A percentile compares a stretch with the other conserved stretches of the same genome.
Evolutionary conservation across 805 yeast species (phyloP).

Genomic region (Dipodascopsis tothii): DNA sequence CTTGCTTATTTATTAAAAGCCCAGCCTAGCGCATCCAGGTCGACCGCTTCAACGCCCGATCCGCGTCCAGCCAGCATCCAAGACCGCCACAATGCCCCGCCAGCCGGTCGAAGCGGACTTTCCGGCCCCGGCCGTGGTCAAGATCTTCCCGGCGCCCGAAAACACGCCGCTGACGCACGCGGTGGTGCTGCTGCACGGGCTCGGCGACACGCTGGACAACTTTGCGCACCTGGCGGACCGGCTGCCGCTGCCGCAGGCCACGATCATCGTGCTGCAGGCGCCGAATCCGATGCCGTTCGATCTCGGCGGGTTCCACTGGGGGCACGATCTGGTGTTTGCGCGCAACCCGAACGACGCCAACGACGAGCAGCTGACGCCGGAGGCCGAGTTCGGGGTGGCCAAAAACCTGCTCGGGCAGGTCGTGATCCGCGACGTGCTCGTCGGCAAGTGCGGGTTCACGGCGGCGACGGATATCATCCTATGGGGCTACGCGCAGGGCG

Average conservation of each 20-base stretch:
- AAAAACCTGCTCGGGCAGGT: conserved; percentile 1
- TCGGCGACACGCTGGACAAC: conserved; percentile 18
- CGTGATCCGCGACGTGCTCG: conserved; percentile 9
- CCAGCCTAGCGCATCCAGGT: too few relatives aligned
- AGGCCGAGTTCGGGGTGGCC: conserved; percentile 13
- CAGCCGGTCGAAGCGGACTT: conserved; percentile 12
- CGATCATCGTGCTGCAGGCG: conserved; percentile 17
- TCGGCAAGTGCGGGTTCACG: conserved; percentile 14
- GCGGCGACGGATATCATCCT: conserved; percentile 13
- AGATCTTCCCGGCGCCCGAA: conserved; percentile 12
- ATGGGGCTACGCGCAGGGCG: conserved; percentile 24
- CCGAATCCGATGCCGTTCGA: conserved; percentile 23
- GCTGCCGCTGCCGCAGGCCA: conserved; percentile 13
- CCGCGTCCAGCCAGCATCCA: too few relatives aligned
- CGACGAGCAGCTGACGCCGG: conserved; percentile 19
- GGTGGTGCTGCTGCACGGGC: conserved; percentile 19
- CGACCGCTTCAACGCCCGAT: too few relatives aligned
- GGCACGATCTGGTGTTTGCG: conserved; percentile 20
- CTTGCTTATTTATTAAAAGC: too few relatives aligned
- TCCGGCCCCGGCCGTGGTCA: conserved; percentile 3
- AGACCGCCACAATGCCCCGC: too few relatives aligned
- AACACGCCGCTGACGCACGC: conserved; percentile 7
- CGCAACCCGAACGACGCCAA: conserved; percentile 11
- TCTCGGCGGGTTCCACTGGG: conserved; percentile 23
- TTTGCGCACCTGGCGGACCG: conserved; percentile 16